Evolutionary conservation across 2,329 filamentous ascomycete species (phyloP).

Genomic region (Ascochyta rabiei): DNA sequence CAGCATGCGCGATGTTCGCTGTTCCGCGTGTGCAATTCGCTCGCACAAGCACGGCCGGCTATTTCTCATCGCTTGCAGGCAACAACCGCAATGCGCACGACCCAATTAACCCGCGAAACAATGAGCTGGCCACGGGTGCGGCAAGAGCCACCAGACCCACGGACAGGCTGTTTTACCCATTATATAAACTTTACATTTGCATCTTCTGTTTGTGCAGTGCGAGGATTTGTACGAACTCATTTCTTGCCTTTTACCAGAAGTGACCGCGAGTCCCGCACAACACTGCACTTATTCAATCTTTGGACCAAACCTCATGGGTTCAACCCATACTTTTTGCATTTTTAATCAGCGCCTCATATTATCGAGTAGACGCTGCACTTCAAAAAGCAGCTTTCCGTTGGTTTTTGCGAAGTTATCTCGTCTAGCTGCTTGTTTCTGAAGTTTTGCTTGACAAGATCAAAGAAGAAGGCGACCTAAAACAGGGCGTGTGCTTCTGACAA

Average conservation of each 20-base stretch:
- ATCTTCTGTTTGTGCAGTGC: constrained; percentile 60
- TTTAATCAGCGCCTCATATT: constrained; percentile 1
- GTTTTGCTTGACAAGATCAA: neutral
- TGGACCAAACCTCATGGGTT: constrained; percentile 55
- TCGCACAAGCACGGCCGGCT: neutral
- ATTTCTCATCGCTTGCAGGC: neutral
- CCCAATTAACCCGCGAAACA: neutral
- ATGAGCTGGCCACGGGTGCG: neutral
- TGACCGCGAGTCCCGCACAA: constrained; percentile 70
- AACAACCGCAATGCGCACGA: neutral
- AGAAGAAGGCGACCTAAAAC: neutral
- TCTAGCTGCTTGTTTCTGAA: constrained; percentile 2
- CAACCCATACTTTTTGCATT: constrained; percentile 49
- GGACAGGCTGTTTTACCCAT: neutral
- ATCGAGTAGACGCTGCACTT: neutral
- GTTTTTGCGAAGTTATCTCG: constrained; percentile 6
- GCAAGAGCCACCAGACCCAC: neutral
- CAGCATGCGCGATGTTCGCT: neutral
- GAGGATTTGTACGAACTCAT: constrained; percentile 74
- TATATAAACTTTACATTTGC: constrained; percentile 11
- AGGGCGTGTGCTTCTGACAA: constrained; percentile 7
- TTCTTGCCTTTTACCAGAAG: constrained; percentile 83
- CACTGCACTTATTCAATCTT: constrained; percentile 65
- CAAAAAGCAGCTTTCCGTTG: neutral
- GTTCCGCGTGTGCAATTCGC: neutral